Conservation (phyloP, 179 eudicot genomes). For the Silene vulgaris region DNA sequence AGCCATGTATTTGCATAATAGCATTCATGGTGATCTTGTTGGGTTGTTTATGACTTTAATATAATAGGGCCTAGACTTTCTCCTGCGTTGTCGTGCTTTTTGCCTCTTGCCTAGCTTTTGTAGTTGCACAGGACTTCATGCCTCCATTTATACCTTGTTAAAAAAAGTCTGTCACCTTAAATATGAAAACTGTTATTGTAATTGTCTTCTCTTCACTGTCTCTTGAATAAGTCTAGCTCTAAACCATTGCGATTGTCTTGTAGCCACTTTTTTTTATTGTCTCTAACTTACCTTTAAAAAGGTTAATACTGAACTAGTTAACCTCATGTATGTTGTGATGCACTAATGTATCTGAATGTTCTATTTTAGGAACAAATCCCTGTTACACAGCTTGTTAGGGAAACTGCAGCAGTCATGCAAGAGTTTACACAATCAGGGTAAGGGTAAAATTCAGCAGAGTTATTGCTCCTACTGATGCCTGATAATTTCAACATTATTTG, state of each 20-base stretch:
- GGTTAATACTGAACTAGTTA: not conserved
- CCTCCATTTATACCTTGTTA: not conserved
- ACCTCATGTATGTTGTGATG: not conserved
- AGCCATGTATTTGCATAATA: not conserved
- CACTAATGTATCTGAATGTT: conserved; percentile 17
- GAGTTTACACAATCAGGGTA: conserved; percentile 99
- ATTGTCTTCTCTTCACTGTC: not conserved
- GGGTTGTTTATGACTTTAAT: not conserved
- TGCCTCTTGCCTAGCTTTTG: not conserved
- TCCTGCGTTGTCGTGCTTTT: not conserved
- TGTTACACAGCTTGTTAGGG: conserved; percentile 94
- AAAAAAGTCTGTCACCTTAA: too few relatives aligned
- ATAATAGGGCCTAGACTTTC: too few relatives aligned
- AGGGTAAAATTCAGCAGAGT: conserved; percentile 8
- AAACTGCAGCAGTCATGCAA: conserved; percentile 99
- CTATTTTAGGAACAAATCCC: conserved; percentile 76
- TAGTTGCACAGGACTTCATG: not conserved
- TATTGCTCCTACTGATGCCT: not conserved
- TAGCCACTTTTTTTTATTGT: not conserved
- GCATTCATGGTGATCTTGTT: not conserved
- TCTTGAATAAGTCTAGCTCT: not conserved
- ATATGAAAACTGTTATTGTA: too few relatives aligned
- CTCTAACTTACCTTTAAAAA: not conserved
- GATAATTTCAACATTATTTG: not conserved
- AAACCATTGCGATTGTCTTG: not conserved